Base-by-base conservation (phyloP, 768 basidiomycete species). In the Chlorophyllum brunneum region DNA sequence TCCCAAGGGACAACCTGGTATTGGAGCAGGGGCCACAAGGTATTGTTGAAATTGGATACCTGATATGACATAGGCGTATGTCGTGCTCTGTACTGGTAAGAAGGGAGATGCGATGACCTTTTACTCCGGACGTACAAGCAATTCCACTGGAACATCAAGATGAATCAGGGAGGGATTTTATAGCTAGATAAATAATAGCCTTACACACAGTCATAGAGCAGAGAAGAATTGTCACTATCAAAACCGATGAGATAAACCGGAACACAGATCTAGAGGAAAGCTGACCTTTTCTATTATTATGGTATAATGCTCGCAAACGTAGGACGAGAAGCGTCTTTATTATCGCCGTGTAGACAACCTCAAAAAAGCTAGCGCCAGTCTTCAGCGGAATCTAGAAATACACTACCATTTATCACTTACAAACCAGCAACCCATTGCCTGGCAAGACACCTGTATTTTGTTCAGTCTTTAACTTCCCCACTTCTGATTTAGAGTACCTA, bases 301-400 rank as follows among this genome's bases (percentile, higher is more conserved):
- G 5, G 22, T 51, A 51, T 29, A 51, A 37, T 4, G 49, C 49
- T 10, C 49, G 40, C 2, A 51, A 20, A 10, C 49, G 40, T 20
- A 51, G 23, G 11, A 51, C 49, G 13, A 51, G 40, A 15, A 51
- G 49, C 8, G 49, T 51, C 39, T 51, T 51, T 29, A 51, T 51
- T 5, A 42, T 27, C 10, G 39, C 40, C 2, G 49, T 51, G 6
- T 51, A 33, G 3, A 41, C 31, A 16, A 51, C 13, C 31, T 51
- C 40, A 10, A 51, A 51, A 9, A 26, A 22, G 24, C 49, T 51
- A n/a, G 16, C 9, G 27, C 9, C 15, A 27, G 15, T 24, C 16
- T 18, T 27, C 24, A 33, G 22, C 5, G 22, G 22, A 8, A 24
- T 10, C 34, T 1, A 27, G 5, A 5, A 2, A 3, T 15, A 2